Evolutionary conservation across 1,284 basidiomycete genomes (phyloP).

Genomic region (Cutaneotrichosporon sp.): DNA sequence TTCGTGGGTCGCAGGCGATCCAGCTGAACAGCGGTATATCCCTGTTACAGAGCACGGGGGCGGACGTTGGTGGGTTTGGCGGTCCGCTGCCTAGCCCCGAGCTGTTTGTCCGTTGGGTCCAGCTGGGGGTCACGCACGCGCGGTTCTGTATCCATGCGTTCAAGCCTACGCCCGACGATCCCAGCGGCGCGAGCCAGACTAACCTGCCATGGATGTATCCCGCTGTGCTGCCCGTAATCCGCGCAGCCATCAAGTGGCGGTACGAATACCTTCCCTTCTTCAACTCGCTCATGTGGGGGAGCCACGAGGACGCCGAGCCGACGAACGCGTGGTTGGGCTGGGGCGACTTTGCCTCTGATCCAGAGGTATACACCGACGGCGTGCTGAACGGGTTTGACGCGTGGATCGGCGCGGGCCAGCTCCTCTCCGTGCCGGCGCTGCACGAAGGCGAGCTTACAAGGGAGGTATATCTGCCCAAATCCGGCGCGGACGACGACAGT

Average conservation of each 20-base stretch:
- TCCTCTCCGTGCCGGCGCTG: slow-evolving; percentile 45
- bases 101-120: slow-evolving; percentile 50
- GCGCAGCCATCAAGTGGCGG: slow-evolving; percentile 47
- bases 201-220: slow-evolving; percentile 52
- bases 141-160: slow-evolving; percentile 49
- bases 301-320: slow-evolving; percentile 42
- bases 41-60: slow-evolving; percentile 39
- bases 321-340: slow-evolving; percentile 48
- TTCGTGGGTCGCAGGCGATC: slow-evolving; percentile 45
- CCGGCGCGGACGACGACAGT: slow-evolving; percentile 22
- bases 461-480: slow-evolving; percentile 47
- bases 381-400: slow-evolving; percentile 49
- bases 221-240: slow-evolving; percentile 45
- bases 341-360: slow-evolving; percentile 47
- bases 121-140: slow-evolving; percentile 46
- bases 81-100: slow-evolving; percentile 48
- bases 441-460: slow-evolving; percentile 39
- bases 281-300: slow-evolving; percentile 49
- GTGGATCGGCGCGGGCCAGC: slow-evolving; percentile 48
- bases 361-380: slow-evolving; percentile 40
- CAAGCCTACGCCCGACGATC: slow-evolving; percentile 48
- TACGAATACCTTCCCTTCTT: slow-evolving; percentile 47
- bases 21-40: slow-evolving; percentile 47
- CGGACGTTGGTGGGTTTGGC: slow-evolving; percentile 50
- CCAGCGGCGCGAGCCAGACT: slow-evolving; percentile 40